These are phyloP conservation scores for Crotalaria pallida DNA, from an alignment of 306 rosid genomes.

Conservation along the genomic window DNA sequence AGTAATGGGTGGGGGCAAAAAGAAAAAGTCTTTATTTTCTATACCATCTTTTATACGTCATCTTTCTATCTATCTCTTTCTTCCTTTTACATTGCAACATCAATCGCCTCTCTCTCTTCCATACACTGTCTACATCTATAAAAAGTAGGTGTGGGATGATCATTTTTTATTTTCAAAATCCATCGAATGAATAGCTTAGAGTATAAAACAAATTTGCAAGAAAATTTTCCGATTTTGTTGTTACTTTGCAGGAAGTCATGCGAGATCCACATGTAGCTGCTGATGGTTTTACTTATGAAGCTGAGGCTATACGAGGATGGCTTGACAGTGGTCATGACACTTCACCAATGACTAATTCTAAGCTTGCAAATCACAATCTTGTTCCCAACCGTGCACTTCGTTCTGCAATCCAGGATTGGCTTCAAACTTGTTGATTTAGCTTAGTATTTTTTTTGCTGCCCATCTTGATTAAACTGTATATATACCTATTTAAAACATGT, in stretches of 20 bases:
- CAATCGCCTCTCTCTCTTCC: no score
- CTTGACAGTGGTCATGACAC: slow-evolving; percentile 72
- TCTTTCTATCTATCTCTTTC: no score
- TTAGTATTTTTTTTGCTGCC: neutral
- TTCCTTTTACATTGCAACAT: no score
- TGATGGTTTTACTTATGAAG: slow-evolving; percentile 90
- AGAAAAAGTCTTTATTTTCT: no score
- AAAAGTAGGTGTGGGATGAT: no score
- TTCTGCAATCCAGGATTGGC: slow-evolving; percentile 85
- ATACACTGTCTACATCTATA: no score
- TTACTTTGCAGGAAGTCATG: slow-evolving; percentile 78
- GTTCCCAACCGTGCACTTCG: slow-evolving; percentile 85
- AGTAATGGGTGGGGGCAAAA: no score
- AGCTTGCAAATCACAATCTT: slow-evolving; percentile 57
- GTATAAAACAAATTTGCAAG: neutral
- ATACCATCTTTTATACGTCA: no score
- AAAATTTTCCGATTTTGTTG: slow-evolving; percentile 19
- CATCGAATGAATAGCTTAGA: neutral
- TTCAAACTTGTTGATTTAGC: slow-evolving; percentile 47
- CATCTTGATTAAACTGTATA: neutral
- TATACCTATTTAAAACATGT: slow-evolving; percentile 23
- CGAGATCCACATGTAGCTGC: slow-evolving; percentile 92
- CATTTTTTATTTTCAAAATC: neutral
- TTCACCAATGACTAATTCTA: slow-evolving; percentile 78
- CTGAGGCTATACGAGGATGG: slow-evolving; percentile 88